Evolutionary conservation across 2,329 filamentous ascomycete genomes (phyloP), one percentile per base, ranked within the genome.

Genomic region (Venturia asperata): DNA sequence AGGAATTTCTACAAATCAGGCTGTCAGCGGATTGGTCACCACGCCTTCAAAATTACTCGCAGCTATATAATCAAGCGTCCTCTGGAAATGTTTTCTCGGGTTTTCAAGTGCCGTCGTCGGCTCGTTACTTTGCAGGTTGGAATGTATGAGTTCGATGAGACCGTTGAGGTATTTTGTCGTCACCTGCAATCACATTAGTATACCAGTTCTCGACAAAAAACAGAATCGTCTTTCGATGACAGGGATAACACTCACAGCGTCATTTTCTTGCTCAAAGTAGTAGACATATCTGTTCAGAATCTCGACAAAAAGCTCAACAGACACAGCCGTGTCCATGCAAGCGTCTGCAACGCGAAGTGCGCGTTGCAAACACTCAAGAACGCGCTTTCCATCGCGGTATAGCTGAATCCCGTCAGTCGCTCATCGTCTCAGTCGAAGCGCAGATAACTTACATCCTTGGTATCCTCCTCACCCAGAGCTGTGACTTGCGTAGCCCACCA

Each of bases 241-340:
- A 43, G n/a, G 27, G 13, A 34, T 5, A 17, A 34, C 27, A 76
- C 82, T 77, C 76, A 85, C 94, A 69, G 92, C 92, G 78, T 99
- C 94, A 77, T 99, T 99, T 74, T 96, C 91, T 76, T 99, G 93
- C 77, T 99, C 94, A 79, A 97, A 99, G 80, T 97, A 99, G 77
- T 99, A 99, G 64, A 97, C 92, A 75, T 99, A 99, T 76, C 94
- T 87, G 76, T 99, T 97, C 65, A 99, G 80, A 68, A 99, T 99
- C 79, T 99, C 94, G 66, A 99, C 93, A 77, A 99, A 99, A 61
- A 99, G 83, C 78, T 99, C 95, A 60, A 99, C 94, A 2, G 92
- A 97, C 4, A 97, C 92, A 7, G 92, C 91, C 9, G 92, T 94
- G 77, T 99, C 95, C 94, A 99, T 99, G 79, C 94, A 99, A 7